A percentile compares a stretch with the other conserved stretches of the same genome.
Evolutionary conservation across 495 filamentous ascomycete genomes (phyloP).

Genomic region (Xylaria sp.): DNA sequence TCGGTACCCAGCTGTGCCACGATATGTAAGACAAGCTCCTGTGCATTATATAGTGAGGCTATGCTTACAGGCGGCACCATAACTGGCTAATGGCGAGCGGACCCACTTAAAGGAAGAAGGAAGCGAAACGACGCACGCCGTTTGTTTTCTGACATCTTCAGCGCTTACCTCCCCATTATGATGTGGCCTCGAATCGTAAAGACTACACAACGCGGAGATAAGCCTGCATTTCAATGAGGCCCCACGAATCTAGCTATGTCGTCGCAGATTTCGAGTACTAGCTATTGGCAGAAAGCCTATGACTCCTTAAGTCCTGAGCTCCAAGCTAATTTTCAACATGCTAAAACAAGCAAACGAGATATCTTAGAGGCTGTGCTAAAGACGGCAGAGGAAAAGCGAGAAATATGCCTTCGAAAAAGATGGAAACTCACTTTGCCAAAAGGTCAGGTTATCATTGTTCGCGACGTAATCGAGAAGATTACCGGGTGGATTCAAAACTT

Average conservation of each 20-base stretch:
- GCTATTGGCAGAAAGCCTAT: not conserved
- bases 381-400: not conserved
- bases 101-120: too few relatives aligned
- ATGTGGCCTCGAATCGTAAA: too few relatives aligned
- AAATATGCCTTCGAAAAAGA: not conserved
- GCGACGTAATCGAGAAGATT: constrained; percentile 39
- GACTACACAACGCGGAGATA: too few relatives aligned
- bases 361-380: not conserved
- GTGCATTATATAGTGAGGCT: too few relatives aligned
- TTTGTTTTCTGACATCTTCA: too few relatives aligned
- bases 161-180: too few relatives aligned
- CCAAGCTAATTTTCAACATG: not conserved
- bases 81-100: too few relatives aligned
- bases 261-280: not conserved
- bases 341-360: not conserved
- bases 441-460: constrained; percentile 22
- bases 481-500: constrained; percentile 40
- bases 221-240: too few relatives aligned
- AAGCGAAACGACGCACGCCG: too few relatives aligned
- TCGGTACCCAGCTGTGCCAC: too few relatives aligned
- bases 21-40: too few relatives aligned
- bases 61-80: too few relatives aligned
- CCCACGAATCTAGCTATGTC: not conserved
- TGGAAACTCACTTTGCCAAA: not conserved
- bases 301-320: not conserved